Conservation (phyloP, 192 early-diverging fungal species). For the Coemansia sp. region DNA sequence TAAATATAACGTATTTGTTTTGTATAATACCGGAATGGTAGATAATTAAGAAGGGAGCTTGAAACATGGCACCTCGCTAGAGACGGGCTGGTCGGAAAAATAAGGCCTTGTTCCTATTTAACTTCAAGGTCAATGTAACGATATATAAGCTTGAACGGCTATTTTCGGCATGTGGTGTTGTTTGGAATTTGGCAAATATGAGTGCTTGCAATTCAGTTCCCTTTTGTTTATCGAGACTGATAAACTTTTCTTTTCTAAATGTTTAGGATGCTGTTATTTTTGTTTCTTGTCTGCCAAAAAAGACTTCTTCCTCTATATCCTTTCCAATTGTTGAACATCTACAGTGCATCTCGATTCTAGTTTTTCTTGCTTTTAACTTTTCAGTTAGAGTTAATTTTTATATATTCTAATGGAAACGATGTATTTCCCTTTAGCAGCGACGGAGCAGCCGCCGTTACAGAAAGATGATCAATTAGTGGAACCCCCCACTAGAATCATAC, state of each 20-base stretch:
- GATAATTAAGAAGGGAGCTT: neutral
- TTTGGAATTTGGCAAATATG: neutral
- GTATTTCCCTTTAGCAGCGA: neutral
- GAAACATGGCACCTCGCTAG: neutral
- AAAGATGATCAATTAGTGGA: neutral
- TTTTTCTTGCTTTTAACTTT: neutral
- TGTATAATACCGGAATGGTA: neutral
- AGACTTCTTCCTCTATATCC: neutral
- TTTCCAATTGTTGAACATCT: neutral
- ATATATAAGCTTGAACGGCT: neutral
- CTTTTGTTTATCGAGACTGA: neutral
- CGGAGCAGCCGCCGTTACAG: neutral
- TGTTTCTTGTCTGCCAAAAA: neutral
- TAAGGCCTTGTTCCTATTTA: neutral
- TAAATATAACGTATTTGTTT: slow-evolving; percentile 6
- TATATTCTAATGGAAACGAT: neutral
- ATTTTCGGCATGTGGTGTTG: neutral
- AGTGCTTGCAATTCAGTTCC: neutral
- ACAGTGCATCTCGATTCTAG: neutral
- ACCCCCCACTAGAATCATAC: neutral
- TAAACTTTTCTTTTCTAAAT: neutral
- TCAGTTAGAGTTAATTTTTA: neutral
- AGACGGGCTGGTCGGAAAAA: neutral
- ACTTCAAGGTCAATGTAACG: neutral
- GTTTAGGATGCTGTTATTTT: neutral